These are phyloP conservation scores for Phytophthora fragariae DNA, from an alignment of 352 stramenopile species.

Conservation along the genomic window DNA sequence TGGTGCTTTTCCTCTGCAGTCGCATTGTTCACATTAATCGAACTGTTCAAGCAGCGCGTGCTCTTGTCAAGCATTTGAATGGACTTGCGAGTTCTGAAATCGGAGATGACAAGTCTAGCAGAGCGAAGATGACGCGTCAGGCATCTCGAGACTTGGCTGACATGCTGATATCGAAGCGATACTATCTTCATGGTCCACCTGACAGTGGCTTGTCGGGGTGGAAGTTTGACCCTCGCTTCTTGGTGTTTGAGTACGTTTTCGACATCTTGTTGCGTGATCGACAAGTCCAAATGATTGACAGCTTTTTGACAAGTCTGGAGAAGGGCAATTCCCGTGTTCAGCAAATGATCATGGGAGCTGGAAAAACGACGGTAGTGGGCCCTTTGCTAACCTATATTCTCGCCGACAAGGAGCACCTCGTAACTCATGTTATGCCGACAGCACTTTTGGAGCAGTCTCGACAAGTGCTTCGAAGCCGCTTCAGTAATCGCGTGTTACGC, in stretches of 20 bases:
- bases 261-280: conserved; percentile 97
- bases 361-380: conserved; percentile 99
- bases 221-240: conserved; percentile 96
- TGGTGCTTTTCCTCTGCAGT: conserved; percentile 77
- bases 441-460: conserved; percentile 98
- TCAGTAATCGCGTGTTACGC: conserved; percentile 95
- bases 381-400: conserved; percentile 99
- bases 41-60: conserved; percentile 62
- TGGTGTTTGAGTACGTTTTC: conserved; percentile 99
- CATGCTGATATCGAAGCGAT: conserved; percentile 75
- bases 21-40: conserved; percentile 88
- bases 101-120: conserved; percentile 36
- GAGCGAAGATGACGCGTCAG: conserved; percentile 77
- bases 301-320: conserved; percentile 93
- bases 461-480: conserved; percentile 97
- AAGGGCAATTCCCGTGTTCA: conserved; percentile 85
- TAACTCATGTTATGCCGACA: conserved; percentile 98
- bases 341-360: conserved; percentile 99
- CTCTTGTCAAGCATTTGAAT: conserved; percentile 36
- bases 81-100: conserved; percentile 7
- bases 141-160: conserved; percentile 85
- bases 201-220: conserved; percentile 49
- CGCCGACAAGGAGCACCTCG: conserved; percentile 94
- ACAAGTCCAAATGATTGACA: conserved; percentile 99
- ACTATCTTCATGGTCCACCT: conserved; percentile 57